Evolutionary conservation across 2,329 filamentous ascomycete genomes (phyloP).

Genomic region (Plectosphaerella plurivora): DNA sequence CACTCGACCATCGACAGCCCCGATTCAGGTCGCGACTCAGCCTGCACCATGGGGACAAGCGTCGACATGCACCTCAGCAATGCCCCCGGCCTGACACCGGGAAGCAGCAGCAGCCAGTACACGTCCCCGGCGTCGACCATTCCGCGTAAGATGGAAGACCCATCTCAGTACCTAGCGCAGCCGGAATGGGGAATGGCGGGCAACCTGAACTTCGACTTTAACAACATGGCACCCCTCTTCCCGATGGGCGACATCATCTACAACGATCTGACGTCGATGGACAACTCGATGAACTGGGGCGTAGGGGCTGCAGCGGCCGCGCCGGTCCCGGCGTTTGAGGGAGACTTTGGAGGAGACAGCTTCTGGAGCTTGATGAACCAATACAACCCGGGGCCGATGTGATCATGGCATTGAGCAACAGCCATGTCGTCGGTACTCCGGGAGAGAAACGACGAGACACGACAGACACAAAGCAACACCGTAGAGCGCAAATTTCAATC

Average conservation of each 20-base stretch:
- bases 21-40: slow-evolving; percentile 9
- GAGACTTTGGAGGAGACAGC: slow-evolving; percentile 49
- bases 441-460: too few species aligned
- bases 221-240: slow-evolving; percentile 49
- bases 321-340: slow-evolving; percentile 35
- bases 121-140: neutral
- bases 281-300: slow-evolving; percentile 15
- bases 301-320: slow-evolving; percentile 15
- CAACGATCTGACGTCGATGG: slow-evolving; percentile 47
- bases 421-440: too few species aligned
- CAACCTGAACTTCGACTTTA: slow-evolving; percentile 37
- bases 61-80: neutral
- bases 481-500: too few species aligned
- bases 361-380: slow-evolving; percentile 54
- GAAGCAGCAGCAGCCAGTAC: slow-evolving; percentile 8
- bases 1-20: slow-evolving; percentile 7
- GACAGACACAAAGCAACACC: too few species aligned
- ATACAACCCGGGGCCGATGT: slow-evolving; percentile 26
- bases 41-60: slow-evolving; percentile 8
- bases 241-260: slow-evolving; percentile 54
- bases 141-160: neutral
- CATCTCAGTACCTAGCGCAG: neutral
- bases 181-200: neutral
- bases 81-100: slow-evolving; percentile 2
- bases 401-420: neutral